These are phyloP conservation scores for Colletotrichum sidae DNA, from an alignment of 2,329 filamentous ascomycete species.

Conservation along the genomic window DNA sequence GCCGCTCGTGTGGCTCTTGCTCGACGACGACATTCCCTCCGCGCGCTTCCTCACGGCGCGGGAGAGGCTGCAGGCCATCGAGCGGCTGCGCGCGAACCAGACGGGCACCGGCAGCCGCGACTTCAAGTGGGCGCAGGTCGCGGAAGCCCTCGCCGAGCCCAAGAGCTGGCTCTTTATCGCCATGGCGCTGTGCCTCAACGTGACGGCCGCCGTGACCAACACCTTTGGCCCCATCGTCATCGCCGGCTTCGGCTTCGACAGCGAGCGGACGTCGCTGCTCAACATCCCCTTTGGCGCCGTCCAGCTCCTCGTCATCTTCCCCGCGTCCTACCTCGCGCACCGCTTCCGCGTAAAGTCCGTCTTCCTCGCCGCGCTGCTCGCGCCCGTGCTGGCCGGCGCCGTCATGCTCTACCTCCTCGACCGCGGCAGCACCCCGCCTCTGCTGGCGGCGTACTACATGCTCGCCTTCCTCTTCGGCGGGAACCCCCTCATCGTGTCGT, in stretches of 20 bases:
- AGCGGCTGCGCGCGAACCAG: constrained; percentile 79
- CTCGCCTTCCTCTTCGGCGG: constrained; percentile 74
- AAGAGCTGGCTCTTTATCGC: constrained; percentile 70
- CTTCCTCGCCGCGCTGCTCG: constrained; percentile 63
- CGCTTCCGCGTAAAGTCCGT: constrained; percentile 67
- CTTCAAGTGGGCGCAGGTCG: constrained; percentile 75
- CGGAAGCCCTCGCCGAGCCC: constrained; percentile 59
- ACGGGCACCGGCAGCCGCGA: constrained; percentile 79
- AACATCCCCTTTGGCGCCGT: constrained; percentile 76
- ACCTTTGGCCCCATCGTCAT: constrained; percentile 75
- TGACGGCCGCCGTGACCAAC: constrained; percentile 72
- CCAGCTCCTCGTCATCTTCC: constrained; percentile 69
- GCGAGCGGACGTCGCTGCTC: constrained; percentile 67
- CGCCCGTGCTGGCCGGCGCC: constrained; percentile 71
- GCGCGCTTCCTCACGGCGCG: constrained; percentile 70
- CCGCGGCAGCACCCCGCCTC: constrained; percentile 53
- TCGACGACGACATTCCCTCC: constrained; percentile 69
- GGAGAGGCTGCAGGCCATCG: constrained; percentile 76
- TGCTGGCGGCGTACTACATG: constrained; percentile 73
- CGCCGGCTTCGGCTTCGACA: constrained; percentile 69
- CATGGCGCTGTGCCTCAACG: constrained; percentile 71
- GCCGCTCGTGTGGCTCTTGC: constrained; percentile 68
- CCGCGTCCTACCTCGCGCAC: constrained; percentile 68
- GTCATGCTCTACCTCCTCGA: constrained; percentile 66
- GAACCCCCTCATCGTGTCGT: constrained; percentile 74